A percentile compares a stretch with the other conserved stretches of the same genome.
phyloP scores from a whole-genome alignment of 2,329 filamentous ascomycete genomes.

The Colletotrichum karsti region DNA sequence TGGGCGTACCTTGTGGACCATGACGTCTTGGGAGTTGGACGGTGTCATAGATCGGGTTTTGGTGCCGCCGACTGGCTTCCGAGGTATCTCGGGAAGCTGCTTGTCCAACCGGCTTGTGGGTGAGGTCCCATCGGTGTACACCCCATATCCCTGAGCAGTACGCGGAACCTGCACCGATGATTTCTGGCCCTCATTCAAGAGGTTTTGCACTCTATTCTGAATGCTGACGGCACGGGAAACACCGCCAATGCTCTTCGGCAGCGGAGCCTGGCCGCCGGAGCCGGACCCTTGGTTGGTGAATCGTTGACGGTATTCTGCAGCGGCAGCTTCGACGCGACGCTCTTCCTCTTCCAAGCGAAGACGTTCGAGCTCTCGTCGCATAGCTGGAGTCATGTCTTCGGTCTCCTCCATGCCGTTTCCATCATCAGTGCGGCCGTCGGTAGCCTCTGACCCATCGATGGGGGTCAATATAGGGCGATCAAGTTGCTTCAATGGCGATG shows the following conservation, averaged over 20 bases:
- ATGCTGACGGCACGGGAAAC: conserved; percentile 81
- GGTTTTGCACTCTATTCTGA: conserved; percentile 87
- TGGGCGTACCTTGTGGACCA: conserved; percentile 29
- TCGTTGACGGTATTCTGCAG: conserved; percentile 85
- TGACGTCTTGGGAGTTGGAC: conserved; percentile 26
- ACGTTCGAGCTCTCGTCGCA: conserved; percentile 89
- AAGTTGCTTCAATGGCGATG: conserved; percentile 58
- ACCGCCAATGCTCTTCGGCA: conserved; percentile 65
- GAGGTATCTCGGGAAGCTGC: conserved; percentile 52
- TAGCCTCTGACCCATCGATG: conserved; percentile 79
- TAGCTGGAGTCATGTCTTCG: conserved; percentile 83
- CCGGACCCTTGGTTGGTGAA: conserved; percentile 64
- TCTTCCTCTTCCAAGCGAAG: conserved; percentile 86
- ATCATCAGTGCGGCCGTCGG: conserved; percentile 74
- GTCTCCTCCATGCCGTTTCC: conserved; percentile 68
- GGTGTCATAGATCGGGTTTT: conserved; percentile 40
- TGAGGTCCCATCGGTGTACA: conserved; percentile 72
- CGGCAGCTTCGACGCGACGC: conserved; percentile 85
- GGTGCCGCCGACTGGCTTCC: conserved; percentile 57
- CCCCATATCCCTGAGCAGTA: conserved; percentile 90
- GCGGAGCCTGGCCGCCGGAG: conserved; percentile 46
- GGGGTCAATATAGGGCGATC: conserved; percentile 68
- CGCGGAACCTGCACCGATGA: conserved; percentile 64
- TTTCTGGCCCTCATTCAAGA: conserved; percentile 81
- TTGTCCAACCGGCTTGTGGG: conserved; percentile 47